Evolutionary conservation across 2,329 filamentous ascomycete species (phyloP).

Genomic region (Arthrobotrys conoides): DNA sequence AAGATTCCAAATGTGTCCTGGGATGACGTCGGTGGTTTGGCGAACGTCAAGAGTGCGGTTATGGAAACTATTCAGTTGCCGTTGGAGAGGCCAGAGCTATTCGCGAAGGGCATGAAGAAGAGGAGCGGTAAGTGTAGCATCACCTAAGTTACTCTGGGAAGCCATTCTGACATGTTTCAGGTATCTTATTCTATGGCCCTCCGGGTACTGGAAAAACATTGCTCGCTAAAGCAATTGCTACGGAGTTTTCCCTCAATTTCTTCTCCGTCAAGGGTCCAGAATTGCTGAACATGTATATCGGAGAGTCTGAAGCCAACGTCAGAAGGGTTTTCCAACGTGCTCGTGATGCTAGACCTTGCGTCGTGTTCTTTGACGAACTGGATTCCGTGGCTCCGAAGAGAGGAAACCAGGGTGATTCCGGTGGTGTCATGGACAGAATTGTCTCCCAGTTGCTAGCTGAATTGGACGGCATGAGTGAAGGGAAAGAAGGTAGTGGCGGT

Average conservation of each 20-base stretch:
- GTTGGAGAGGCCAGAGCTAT: constrained; percentile 89
- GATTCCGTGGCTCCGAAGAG: constrained; percentile 95
- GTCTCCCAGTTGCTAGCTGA: constrained; percentile 95
- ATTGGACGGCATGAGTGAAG: constrained; percentile 96
- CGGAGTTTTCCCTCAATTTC: constrained; percentile 93
- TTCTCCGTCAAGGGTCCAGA: constrained; percentile 94
- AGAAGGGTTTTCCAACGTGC: constrained; percentile 89
- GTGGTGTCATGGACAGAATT: constrained; percentile 98
- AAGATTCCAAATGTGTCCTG: constrained; percentile 98
- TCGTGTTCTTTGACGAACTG: constrained; percentile 93
- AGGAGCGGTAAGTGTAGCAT: constrained; percentile 75
- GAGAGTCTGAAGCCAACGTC: constrained; percentile 92
- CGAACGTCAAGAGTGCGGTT: constrained; percentile 96
- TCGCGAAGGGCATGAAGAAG: constrained; percentile 98
- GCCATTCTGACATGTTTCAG: constrained; percentile 13
- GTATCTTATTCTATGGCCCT: constrained; percentile 89
- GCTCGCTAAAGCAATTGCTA: constrained; percentile 92
- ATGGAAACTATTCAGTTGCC: constrained; percentile 96
- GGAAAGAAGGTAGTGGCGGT: constrained; percentile 82
- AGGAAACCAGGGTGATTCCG: constrained; percentile 96
- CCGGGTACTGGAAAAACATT: constrained; percentile 93
- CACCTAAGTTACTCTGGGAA: not conserved
- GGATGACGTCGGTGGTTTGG: constrained; percentile 93
- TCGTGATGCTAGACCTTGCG: constrained; percentile 85
- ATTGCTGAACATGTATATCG: constrained; percentile 95